These are phyloP conservation scores for Colletotrichum sp. DNA, from an alignment of 2,329 filamentous ascomycete genomes.

Conservation along the genomic window DNA sequence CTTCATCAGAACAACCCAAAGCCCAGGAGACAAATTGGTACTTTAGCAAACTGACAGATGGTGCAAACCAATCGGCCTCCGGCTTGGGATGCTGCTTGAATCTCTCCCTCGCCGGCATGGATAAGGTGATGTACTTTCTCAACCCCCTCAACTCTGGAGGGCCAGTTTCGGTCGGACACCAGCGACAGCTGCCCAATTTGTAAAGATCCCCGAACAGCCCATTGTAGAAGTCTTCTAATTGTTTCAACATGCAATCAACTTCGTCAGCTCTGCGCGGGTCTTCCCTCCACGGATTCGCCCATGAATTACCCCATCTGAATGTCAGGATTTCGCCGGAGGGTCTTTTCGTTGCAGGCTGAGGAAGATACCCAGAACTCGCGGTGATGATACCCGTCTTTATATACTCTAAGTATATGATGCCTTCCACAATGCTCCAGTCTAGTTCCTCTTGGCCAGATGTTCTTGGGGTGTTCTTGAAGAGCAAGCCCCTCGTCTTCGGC, in stretches of 20 bases:
- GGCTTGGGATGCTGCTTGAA: not conserved
- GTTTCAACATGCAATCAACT: not conserved
- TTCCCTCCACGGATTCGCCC: not conserved
- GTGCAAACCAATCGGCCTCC: not conserved
- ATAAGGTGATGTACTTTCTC: not conserved
- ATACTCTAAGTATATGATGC: not conserved
- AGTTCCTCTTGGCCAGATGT: not conserved
- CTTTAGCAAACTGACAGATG: not conserved
- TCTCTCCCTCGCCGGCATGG: not conserved
- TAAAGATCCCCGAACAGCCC: not conserved
- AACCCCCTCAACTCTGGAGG: not conserved
- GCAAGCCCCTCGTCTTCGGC: not conserved
- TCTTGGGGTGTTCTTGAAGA: not conserved
- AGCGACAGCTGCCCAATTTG: not conserved
- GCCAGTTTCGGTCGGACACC: not conserved
- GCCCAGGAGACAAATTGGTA: not conserved
- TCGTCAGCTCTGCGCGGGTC: not conserved
- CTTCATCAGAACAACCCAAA: not conserved
- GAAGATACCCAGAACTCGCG: not conserved
- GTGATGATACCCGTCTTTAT: not conserved
- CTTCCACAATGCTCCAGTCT: not conserved
- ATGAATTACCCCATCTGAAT: not conserved
- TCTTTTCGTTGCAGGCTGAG: not conserved
- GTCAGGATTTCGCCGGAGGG: not conserved
- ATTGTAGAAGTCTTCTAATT: not conserved